phyloP scores from a whole-genome alignment of 306 rosid genomes.

The Lathyrus oleraceus region DNA sequence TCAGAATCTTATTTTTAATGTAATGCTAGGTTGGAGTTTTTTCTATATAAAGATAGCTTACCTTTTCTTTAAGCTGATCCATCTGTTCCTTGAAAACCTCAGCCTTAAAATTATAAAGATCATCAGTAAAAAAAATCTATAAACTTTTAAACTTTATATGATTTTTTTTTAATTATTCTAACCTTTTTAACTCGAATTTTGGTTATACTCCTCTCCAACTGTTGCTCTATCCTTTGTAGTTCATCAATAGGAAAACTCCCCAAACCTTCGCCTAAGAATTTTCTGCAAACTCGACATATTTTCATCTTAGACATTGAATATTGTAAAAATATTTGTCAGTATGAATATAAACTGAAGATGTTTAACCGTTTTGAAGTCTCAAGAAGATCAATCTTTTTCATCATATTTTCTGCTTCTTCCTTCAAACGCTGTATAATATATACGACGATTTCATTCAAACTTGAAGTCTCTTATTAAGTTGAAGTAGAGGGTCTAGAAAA shows the following conservation, averaged over 20 bases:
- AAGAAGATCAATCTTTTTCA: slow-evolving; percentile 69
- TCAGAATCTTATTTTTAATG: not conserved
- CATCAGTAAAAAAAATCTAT: not conserved
- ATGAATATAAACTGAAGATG: slow-evolving; percentile 1
- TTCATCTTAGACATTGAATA: not conserved
- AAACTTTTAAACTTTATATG: not conserved
- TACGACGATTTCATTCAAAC: slow-evolving; percentile 15
- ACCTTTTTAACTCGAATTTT: slow-evolving; percentile 73
- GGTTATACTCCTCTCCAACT: slow-evolving; percentile 62
- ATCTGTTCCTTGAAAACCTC: slow-evolving; percentile 66
- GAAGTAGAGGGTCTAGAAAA: not conserved
- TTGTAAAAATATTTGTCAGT: not conserved
- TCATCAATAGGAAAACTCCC: slow-evolving; percentile 66
- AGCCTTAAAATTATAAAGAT: slow-evolving; percentile 42
- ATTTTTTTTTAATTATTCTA: not conserved
- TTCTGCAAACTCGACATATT: slow-evolving; percentile 38
- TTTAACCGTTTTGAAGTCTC: slow-evolving; percentile 73
- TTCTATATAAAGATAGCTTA: slow-evolving; percentile 24
- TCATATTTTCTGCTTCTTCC: slow-evolving; percentile 63
- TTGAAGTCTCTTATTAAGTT: not conserved
- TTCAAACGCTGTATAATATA: slow-evolving; percentile 58
- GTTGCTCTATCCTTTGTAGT: slow-evolving; percentile 60
- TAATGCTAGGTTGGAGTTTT: not conserved
- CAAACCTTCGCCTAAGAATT: slow-evolving; percentile 67
- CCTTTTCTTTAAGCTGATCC: slow-evolving; percentile 63